phyloP scores from a whole-genome alignment of 148 eudicot genomes.

The Linanthus parryae region DNA sequence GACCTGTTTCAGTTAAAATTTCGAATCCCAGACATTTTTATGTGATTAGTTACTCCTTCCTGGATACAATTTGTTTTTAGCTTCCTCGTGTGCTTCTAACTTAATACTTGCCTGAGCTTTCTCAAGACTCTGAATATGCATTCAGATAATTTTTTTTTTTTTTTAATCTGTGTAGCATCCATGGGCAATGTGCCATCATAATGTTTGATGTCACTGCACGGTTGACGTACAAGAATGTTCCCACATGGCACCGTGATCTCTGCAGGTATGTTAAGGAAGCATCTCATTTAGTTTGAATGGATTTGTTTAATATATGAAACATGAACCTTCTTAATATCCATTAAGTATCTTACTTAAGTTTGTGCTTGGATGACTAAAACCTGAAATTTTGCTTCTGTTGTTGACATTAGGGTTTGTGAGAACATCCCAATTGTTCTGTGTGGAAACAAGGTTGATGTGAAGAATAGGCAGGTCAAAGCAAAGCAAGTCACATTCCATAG shows the following conservation, averaged over 20 bases:
- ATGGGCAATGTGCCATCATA: slow-evolving; percentile 26
- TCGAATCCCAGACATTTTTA: too few species aligned
- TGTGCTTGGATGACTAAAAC: background rate
- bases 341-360: background rate
- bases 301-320: too few species aligned
- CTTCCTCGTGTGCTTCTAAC: too few species aligned
- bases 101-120: too few species aligned
- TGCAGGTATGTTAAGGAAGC: slow-evolving; percentile 8
- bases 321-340: too few species aligned
- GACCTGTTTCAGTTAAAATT: too few species aligned
- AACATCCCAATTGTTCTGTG: slow-evolving; percentile 27
- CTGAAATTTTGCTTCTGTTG: background rate
- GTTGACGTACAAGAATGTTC: slow-evolving; percentile 23
- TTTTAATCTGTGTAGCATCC: slow-evolving; percentile 17
- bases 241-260: slow-evolving; percentile 26
- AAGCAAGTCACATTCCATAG: slow-evolving; percentile 24
- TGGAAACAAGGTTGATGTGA: slow-evolving; percentile 26
- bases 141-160: too few species aligned
- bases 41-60: too few species aligned
- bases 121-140: too few species aligned
- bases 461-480: slow-evolving; percentile 23
- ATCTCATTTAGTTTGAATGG: background rate
- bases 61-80: too few species aligned
- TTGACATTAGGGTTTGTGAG: slow-evolving; percentile 20
- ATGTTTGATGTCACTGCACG: slow-evolving; percentile 26